These are phyloP conservation scores for Prunus mongolica DNA, from an alignment of 306 rosid species.

Conservation along the genomic window DNA sequence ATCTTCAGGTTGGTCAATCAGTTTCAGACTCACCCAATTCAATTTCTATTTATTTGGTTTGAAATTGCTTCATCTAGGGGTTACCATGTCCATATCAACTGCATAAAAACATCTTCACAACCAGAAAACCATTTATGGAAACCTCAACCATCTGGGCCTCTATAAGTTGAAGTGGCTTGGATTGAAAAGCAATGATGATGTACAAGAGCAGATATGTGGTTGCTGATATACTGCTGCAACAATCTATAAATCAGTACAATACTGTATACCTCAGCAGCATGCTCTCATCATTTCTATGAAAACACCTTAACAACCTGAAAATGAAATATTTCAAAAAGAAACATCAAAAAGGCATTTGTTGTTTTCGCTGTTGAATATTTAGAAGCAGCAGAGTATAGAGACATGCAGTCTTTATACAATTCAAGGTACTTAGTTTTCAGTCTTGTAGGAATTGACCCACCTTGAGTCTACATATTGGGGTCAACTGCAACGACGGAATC, in stretches of 20 bases:
- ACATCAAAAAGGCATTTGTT: background rate
- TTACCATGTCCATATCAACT: background rate
- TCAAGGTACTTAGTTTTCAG: background rate
- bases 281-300: background rate
- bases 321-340: background rate
- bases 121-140: too few relatives aligned
- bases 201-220: background rate
- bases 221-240: background rate
- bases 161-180: background rate
- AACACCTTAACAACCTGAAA: background rate
- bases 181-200: background rate
- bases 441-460: background rate
- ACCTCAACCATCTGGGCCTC: too few relatives aligned
- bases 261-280: background rate
- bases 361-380: background rate
- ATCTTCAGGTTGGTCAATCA: conserved; percentile 3
- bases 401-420: background rate
- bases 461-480: background rate
- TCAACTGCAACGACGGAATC: background rate
- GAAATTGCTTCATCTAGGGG: background rate
- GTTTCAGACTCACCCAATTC: background rate
- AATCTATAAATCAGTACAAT: background rate
- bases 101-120: background rate
- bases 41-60: background rate
- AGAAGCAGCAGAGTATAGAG: background rate